Percentiles rank a stretch among this genome's conserved stretches.
These are phyloP conservation scores for Candida silvatica DNA, from an alignment of 805 yeast genomes.

Conservation along the genomic window DNA sequence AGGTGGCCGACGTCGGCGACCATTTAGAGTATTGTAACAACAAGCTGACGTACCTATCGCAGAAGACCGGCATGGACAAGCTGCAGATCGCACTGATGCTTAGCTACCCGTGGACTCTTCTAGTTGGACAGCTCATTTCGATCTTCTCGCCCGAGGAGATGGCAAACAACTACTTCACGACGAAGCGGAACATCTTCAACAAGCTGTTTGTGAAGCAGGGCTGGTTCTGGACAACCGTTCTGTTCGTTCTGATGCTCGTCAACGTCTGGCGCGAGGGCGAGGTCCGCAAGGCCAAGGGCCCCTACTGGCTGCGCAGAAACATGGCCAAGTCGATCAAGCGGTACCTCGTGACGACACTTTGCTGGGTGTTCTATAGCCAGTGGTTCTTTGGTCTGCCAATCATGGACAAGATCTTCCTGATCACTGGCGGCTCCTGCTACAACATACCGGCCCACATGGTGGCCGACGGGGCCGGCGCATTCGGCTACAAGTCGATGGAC, in stretches of 20 bases:
- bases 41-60: not conserved
- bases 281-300: not conserved
- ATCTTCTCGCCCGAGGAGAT: conserved; percentile 35
- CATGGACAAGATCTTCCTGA: conserved; percentile 76
- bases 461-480: not conserved
- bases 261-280: conserved; percentile 3
- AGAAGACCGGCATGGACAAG: conserved; percentile 1
- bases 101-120: conserved; percentile 32
- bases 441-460: conserved; percentile 15
- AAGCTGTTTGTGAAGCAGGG: conserved; percentile 76
- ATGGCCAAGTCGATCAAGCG: conserved; percentile 22
- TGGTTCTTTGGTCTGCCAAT: conserved; percentile 80
- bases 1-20: not conserved
- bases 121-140: conserved; percentile 44
- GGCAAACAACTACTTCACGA: conserved; percentile 40
- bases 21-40: not conserved
- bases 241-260: conserved; percentile 19
- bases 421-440: conserved; percentile 77
- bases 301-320: conserved; percentile 4
- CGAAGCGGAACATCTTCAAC: conserved; percentile 67
- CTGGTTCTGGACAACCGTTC: conserved; percentile 80
- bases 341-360: conserved; percentile 48
- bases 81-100: conserved; percentile 3
- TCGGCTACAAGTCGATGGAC: not conserved
- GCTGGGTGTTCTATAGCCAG: conserved; percentile 88